A percentile compares a stretch with the other conserved stretches of the same genome.
Conservation (phyloP, 225 moss, liverwort and hornwort genomes). For the Rhytidiadelphus loreus region DNA sequence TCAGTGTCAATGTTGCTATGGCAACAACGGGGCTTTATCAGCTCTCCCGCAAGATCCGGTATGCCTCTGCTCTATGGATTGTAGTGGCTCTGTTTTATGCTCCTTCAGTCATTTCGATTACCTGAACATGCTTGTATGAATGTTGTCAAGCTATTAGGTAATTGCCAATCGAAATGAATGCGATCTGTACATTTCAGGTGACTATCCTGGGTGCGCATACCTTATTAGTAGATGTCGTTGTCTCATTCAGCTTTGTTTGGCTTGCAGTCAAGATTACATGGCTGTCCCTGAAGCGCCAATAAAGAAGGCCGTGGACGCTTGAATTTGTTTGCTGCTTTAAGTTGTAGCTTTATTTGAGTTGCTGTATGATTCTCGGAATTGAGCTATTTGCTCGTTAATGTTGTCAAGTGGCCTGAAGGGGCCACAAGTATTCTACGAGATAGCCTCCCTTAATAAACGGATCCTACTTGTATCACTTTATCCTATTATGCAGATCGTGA, state of each 20-base stretch:
- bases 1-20: conserved; percentile 83
- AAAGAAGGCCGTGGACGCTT: conserved; percentile 27
- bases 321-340: background rate
- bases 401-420: background rate
- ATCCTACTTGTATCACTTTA: background rate
- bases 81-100: background rate
- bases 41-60: conserved; percentile 74
- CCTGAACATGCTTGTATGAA: background rate
- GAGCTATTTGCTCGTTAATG: background rate
- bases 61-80: background rate
- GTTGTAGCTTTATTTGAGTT: conserved; percentile 6
- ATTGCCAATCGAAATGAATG: background rate
- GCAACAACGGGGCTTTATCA: conserved; percentile 81
- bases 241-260: conserved; percentile 1
- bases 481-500: background rate
- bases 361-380: background rate
- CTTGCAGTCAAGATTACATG: conserved; percentile 50
- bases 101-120: background rate
- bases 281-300: conserved; percentile 39
- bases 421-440: background rate
- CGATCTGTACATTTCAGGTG: background rate
- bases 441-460: conserved; percentile 9
- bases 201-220: background rate
- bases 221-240: background rate
- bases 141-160: background rate